Evolutionary conservation across 202 grass and related monocot genomes (phyloP).

Genomic region (Setaria viridis): DNA sequence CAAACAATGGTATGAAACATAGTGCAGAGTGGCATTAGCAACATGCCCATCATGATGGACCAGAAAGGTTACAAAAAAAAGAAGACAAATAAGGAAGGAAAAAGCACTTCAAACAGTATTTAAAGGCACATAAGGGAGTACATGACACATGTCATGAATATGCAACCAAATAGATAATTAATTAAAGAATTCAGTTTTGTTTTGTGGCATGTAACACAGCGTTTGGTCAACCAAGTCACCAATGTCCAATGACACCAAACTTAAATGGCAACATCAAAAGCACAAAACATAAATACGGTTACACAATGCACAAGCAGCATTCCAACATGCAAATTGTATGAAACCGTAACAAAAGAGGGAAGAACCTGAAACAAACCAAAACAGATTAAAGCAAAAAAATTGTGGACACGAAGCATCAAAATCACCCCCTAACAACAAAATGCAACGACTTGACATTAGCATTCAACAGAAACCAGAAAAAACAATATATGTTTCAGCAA

Average conservation of each 20-base stretch:
- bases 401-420: neutral
- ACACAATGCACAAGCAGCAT: neutral
- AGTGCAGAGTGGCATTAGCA: neutral
- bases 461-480: neutral
- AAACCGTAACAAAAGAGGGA: neutral
- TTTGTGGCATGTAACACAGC: neutral
- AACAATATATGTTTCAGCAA: neutral
- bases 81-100: neutral
- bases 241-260: neutral
- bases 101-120: neutral
- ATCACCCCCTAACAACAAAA: neutral
- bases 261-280: constrained; percentile 18
- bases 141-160: neutral
- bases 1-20: neutral
- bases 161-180: neutral
- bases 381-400: neutral
- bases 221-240: constrained; percentile 13
- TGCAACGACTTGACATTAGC: neutral
- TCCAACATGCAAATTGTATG: neutral
- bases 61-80: neutral
- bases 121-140: neutral
- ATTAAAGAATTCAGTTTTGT: neutral
- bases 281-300: neutral
- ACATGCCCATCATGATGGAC: neutral
- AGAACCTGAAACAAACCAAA: neutral